Evolutionary conservation across 306 rosid genomes (phyloP).

Genomic region (Myrica gale): DNA sequence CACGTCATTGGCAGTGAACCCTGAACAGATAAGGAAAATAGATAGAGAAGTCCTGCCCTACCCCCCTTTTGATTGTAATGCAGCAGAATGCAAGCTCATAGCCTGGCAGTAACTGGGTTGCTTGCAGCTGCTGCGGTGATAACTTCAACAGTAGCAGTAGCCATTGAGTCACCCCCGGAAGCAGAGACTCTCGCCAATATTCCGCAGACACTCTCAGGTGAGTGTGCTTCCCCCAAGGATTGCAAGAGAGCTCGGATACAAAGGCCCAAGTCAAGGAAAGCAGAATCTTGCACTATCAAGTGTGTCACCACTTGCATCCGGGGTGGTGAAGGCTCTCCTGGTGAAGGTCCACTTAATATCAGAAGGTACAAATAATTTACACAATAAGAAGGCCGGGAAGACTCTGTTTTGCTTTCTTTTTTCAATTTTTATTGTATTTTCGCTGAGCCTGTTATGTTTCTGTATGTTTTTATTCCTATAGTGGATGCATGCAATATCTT

Average conservation of each 20-base stretch:
- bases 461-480: too few relatives aligned
- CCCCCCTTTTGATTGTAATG: neutral
- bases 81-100: constrained; percentile 1
- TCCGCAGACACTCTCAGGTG: constrained; percentile 85
- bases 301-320: constrained; percentile 89
- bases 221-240: constrained; percentile 46
- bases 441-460: too few relatives aligned
- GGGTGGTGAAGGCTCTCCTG: constrained; percentile 94
- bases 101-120: constrained; percentile 34
- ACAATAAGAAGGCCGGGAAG: neutral
- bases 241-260: constrained; percentile 74
- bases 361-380: constrained; percentile 42
- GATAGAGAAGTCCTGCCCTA: neutral
- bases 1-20: neutral
- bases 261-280: constrained; percentile 80
- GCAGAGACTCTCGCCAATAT: constrained; percentile 66
- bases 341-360: constrained; percentile 87
- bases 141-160: constrained; percentile 33
- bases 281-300: constrained; percentile 77
- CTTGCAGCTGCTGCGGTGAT: constrained; percentile 46
- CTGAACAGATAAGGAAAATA: neutral
- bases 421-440: too few relatives aligned
- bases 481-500: too few relatives aligned
- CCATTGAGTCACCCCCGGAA: constrained; percentile 31
- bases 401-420: too few relatives aligned